These are phyloP conservation scores for Colletotrichum trifolii DNA, from an alignment of 2,329 filamentous ascomycete species.

Conservation along the genomic window DNA sequence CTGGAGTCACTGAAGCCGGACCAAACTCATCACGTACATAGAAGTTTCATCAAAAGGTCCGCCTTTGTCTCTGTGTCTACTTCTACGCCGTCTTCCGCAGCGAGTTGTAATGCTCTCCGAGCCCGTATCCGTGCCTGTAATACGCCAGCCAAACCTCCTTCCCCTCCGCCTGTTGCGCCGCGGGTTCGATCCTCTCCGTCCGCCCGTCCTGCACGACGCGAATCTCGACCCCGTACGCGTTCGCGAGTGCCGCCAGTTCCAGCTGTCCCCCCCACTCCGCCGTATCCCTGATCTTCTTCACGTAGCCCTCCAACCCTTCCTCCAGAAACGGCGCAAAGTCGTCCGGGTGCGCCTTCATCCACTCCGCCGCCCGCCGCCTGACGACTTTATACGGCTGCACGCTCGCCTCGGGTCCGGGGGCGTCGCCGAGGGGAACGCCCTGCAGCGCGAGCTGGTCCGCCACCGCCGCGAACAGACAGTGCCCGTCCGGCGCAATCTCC, in stretches of 20 bases:
- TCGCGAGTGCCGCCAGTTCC: constrained; percentile 86
- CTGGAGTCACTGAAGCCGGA: constrained; percentile 52
- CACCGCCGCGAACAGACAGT: constrained; percentile 93
- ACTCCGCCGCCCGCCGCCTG: constrained; percentile 77
- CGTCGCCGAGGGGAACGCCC: constrained; percentile 53
- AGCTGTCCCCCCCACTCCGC: constrained; percentile 97
- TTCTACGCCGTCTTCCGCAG: constrained; percentile 61
- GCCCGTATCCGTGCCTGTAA: constrained; percentile 91
- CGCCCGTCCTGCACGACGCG: constrained; percentile 87
- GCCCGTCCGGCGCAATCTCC: constrained; percentile 88
- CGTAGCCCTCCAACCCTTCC: constrained; percentile 79
- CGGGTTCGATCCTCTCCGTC: constrained; percentile 77
- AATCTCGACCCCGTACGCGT: constrained; percentile 82
- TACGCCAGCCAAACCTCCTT: constrained; percentile 85
- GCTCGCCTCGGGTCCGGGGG: constrained; percentile 20
- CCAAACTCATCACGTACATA: too few relatives aligned
- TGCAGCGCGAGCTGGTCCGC: constrained; percentile 80
- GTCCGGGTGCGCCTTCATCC: constrained; percentile 78
- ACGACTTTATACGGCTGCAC: constrained; percentile 71
- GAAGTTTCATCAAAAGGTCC: too few relatives aligned
- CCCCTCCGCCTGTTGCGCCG: constrained; percentile 53
- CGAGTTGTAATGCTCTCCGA: constrained; percentile 98
- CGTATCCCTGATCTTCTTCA: constrained; percentile 82
- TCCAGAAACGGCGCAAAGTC: constrained; percentile 91
- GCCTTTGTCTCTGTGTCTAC: too few relatives aligned